A percentile compares a stretch with the other conserved stretches of the same genome.
Conservation (phyloP, 768 basidiomycete species). For the Dendrothele bispora region DNA sequence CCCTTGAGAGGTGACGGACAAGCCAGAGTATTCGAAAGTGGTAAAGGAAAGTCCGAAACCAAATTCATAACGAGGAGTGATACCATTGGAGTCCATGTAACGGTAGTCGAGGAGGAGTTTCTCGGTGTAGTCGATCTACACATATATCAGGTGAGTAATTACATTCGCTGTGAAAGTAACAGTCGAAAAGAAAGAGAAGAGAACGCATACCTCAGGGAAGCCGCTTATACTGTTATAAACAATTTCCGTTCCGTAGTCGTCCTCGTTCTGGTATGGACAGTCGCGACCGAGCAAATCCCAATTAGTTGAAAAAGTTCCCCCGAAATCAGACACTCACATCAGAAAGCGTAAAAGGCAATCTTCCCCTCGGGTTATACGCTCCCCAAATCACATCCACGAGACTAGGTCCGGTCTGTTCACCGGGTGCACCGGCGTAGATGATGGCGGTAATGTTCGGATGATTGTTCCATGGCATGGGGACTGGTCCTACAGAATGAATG, state of each 20-base stretch:
- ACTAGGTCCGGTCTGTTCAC: slow-evolving; percentile 78
- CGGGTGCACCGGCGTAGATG: slow-evolving; percentile 54
- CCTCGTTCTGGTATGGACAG: slow-evolving; percentile 30
- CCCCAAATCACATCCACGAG: slow-evolving; percentile 81
- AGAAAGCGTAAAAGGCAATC: slow-evolving; percentile 74
- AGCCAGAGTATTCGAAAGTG: slow-evolving; percentile 59
- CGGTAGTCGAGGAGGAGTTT: slow-evolving; percentile 67
- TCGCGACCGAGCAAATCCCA: neutral
- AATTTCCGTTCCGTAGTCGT: slow-evolving; percentile 42
- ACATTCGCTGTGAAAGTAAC: neutral
- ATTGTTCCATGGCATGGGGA: slow-evolving; percentile 69
- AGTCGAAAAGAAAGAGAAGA: neutral
- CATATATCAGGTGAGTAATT: neutral
- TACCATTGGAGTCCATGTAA: slow-evolving; percentile 54
- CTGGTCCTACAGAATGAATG: slow-evolving; percentile 74
- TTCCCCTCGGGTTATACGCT: slow-evolving; percentile 69
- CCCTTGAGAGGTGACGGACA: slow-evolving; percentile 37
- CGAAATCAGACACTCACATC: slow-evolving; percentile 36
- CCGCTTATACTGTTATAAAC: slow-evolving; percentile 38
- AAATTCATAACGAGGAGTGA: slow-evolving; percentile 60
- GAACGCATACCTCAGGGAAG: slow-evolving; percentile 14
- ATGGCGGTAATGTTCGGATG: slow-evolving; percentile 74
- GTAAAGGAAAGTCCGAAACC: slow-evolving; percentile 79
- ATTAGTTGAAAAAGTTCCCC: too few relatives aligned
- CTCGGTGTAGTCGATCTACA: slow-evolving; percentile 67